Base-by-base conservation (phyloP, 441 rosid genomes). In the Bocquillonia castaneifolia region DNA sequence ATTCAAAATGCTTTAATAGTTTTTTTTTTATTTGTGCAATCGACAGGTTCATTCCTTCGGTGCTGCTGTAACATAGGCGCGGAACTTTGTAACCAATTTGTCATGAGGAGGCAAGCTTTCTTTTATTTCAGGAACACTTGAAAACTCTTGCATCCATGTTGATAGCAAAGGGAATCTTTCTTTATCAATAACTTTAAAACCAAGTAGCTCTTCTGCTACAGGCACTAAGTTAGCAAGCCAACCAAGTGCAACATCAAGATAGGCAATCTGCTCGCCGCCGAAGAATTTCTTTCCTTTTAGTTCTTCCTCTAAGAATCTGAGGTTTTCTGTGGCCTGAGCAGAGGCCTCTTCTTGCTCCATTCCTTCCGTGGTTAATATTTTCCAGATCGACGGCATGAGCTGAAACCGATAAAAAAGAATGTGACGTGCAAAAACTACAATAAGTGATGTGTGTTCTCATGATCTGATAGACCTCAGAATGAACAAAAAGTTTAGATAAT, bases 61-160 rank as follows among this genome's bases (percentile, higher is more conserved):
- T 42, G 52, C 28, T 39, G 39, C 42, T 42, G 58, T 67, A 28
- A 67, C 64, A 7, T 64, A 50, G 67, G 72, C 72, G 7, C 40
- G 73, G 59, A 55, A 78, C 74, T 70, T 81, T 70, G 62, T 14
- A 54, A 78, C n/a, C 42, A 83, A 42, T 70, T 79, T 74, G 71
- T 81, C 87, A 50, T 68, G 80, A 25, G 86, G 81, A 0, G 89
- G 89, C 67, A 61, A 67, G 63, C 36, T 64, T 59, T 79, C 80
- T 60, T 75, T 76, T 36, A 79, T 54, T 4, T 42, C 47, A 0
- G 84, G 80, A 28, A 23, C 69, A 68, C 68, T 56, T 4, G 70
- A 60, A 51, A 83, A 74, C 42, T 73, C 76, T 5, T 70, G 52
- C 67, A 62, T 73, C 84, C 85, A 79, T 29, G 73, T 60, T 23